phyloP scores from a whole-genome alignment of 495 filamentous ascomycete species.

The Haplographium delicatum region DNA sequence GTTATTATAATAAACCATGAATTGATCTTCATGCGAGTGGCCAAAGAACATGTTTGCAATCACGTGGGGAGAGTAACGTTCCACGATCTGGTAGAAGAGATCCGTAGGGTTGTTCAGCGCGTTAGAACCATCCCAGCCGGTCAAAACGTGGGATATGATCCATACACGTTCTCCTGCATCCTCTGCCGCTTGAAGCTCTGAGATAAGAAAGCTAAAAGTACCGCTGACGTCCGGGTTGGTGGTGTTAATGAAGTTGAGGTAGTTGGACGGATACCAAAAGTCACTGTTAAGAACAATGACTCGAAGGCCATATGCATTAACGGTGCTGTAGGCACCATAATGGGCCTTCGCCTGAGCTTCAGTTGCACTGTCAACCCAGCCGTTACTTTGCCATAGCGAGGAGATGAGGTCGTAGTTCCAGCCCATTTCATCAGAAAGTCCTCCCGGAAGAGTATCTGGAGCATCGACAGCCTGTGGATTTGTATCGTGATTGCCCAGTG shows the following conservation, averaged over 20 bases:
- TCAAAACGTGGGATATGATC: conserved; percentile 34
- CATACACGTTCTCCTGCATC: conserved; percentile 33
- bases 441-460: neutral
- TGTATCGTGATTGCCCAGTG: conserved; percentile 48
- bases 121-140: conserved; percentile 31
- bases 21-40: neutral
- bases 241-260: conserved; percentile 35
- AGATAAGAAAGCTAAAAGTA: conserved; percentile 30
- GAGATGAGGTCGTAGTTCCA: conserved; percentile 32
- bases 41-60: neutral
- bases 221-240: conserved; percentile 32
- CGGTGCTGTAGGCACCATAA: conserved; percentile 29
- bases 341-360: conserved; percentile 23
- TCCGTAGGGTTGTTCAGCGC: conserved; percentile 30
- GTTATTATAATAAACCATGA: neutral
- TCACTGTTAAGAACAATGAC: conserved; percentile 33
- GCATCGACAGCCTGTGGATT: conserved; percentile 31
- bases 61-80: neutral
- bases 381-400: conserved; percentile 26
- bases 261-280: conserved; percentile 27
- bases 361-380: conserved; percentile 23
- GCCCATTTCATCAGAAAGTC: neutral
- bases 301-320: conserved; percentile 26
- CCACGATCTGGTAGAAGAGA: conserved; percentile 19
- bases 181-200: conserved; percentile 33